Percentiles rank a stretch among this genome's conserved stretches.
Conservation (phyloP, 805 yeast species). For the Saturnispora sanitii region DNA sequence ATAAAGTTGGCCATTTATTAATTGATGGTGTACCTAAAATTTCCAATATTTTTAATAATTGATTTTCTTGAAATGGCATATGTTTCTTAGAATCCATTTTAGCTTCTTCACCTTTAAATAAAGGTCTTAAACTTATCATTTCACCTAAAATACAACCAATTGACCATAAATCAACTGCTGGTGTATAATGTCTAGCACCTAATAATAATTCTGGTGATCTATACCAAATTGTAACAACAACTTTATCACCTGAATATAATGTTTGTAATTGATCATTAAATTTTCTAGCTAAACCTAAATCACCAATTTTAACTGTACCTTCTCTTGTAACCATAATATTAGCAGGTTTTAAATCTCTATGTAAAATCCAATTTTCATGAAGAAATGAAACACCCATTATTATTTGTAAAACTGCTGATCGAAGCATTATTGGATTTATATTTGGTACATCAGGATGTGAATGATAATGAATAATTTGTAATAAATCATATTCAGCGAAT, state of each 20-base stretch:
- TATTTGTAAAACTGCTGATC: constrained; percentile 87
- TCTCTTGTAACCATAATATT: constrained; percentile 88
- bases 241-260: constrained; percentile 85
- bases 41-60: constrained; percentile 81
- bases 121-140: constrained; percentile 76
- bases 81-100: constrained; percentile 88
- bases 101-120: constrained; percentile 96
- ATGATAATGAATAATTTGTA: constrained; percentile 91
- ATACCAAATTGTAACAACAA: constrained; percentile 95
- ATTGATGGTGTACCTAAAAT: constrained; percentile 83
- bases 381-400: constrained; percentile 82
- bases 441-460: constrained; percentile 77
- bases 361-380: constrained; percentile 94
- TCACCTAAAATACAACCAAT: constrained; percentile 94
- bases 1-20: constrained; percentile 70
- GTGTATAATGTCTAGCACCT: constrained; percentile 90
- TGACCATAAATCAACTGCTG: constrained; percentile 92
- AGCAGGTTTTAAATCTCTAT: constrained; percentile 94
- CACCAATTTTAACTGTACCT: constrained; percentile 94
- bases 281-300: constrained; percentile 81
- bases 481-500: constrained; percentile 89
- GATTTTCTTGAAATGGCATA: constrained; percentile 91
- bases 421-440: constrained; percentile 69
- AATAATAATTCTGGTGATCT: constrained; percentile 84
- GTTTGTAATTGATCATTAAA: constrained; percentile 83